Base-by-base conservation (phyloP, 2,329 filamentous ascomycete genomes). In the Septoria petroselini region DNA sequence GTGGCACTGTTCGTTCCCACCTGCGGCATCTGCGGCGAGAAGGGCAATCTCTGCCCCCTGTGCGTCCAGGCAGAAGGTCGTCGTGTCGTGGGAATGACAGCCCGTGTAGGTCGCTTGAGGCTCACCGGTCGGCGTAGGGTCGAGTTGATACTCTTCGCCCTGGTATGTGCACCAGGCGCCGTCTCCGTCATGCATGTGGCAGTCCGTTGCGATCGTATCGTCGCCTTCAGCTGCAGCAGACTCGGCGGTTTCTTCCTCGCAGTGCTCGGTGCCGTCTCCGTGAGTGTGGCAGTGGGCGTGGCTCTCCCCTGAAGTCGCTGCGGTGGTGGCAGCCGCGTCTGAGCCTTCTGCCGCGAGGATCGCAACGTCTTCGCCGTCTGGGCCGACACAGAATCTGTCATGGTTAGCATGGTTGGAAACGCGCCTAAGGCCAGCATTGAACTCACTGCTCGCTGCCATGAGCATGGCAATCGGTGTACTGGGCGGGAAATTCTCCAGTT, bases 381-480 rank as follows among this genome's bases (percentile, higher is more conserved):
- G n/a, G 46, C 44, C 45, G 6, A 47, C 30, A 39, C 15, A 29
- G 35, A 43, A 54, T 45, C 52, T 54, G n/a, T 15, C 7, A 12
- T 12, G 1, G 19, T 47, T 23, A 47, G 43, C 6, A 15, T n/a
- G 3, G n/a, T 19, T 25, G 14, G n/a, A 9, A n/a, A 6, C 15
- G 23, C 25, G 2, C 9, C 7, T 17, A 6, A 12, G 21, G 2
- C 8, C 25, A 15, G 11, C 9, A 38, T 17, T 38, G 7, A 12
- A 42, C 51, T 60, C 70, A 86, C 82, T 75, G 73, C 39, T 82
- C 74, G 3, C 65, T 61, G 9, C 72, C 82, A 66, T 87, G 83
- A 1, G 68, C 60, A 64, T 88, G 84, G 62, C 85, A 88, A 47
- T 70, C 80, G 0, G 82, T 86, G 60, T 82, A 86, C 19, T 47